These are phyloP conservation scores for Penicillium expansum DNA, from an alignment of 2,329 filamentous ascomycete genomes.

Conservation along the genomic window DNA sequence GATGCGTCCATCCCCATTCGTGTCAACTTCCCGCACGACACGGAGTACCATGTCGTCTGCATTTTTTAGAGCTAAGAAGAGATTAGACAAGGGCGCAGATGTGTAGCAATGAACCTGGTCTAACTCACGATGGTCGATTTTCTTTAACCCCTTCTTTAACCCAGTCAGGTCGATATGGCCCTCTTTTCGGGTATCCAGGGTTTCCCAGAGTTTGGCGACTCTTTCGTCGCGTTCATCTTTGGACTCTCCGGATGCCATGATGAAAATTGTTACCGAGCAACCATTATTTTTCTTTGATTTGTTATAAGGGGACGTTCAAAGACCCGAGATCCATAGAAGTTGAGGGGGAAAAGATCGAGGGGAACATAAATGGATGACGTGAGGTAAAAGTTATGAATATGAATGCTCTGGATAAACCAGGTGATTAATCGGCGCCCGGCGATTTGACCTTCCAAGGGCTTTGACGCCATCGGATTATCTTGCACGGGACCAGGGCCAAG, in stretches of 20 bases:
- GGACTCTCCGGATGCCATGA: conserved; percentile 68
- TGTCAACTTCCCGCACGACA: conserved; percentile 79
- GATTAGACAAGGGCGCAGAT: conserved; percentile 22
- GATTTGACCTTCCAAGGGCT: conserved; percentile 26
- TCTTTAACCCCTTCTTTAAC: conserved; percentile 77
- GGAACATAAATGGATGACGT: conserved; percentile 27
- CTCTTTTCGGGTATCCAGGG: conserved; percentile 71
- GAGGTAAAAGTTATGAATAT: conserved; percentile 1
- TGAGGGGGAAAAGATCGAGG: conserved; percentile 13
- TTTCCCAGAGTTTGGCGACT: conserved; percentile 79
- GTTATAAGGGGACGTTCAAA: neutral
- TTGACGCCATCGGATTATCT: conserved; percentile 31
- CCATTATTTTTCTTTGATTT: conserved; percentile 42
- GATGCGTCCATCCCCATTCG: conserved; percentile 82
- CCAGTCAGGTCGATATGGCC: conserved; percentile 81
- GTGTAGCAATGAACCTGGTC: conserved; percentile 21
- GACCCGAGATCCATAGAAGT: conserved; percentile 2
- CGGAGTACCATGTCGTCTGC: conserved; percentile 79
- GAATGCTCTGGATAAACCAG: neutral
- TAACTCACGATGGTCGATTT: conserved; percentile 83
- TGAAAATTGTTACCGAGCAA: conserved; percentile 49
- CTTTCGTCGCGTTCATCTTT: conserved; percentile 76
- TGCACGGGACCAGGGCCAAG: conserved; percentile 31
- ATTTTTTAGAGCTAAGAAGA: conserved; percentile 69
- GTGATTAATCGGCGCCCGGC: conserved; percentile 37